phyloP scores from a whole-genome alignment of 139 green algal species.

The Chlorella ohadii region DNA sequence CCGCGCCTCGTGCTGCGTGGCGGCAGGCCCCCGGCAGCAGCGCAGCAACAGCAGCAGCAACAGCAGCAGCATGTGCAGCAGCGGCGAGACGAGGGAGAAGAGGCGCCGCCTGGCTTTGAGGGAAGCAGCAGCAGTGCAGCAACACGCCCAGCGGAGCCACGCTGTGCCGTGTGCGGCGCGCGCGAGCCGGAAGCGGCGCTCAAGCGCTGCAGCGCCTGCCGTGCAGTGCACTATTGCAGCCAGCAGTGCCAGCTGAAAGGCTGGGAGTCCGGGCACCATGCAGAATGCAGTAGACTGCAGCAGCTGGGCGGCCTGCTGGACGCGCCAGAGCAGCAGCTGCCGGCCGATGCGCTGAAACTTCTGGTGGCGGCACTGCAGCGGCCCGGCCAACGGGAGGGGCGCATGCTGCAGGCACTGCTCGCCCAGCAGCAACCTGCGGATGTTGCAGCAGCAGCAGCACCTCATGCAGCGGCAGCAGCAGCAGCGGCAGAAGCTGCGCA shows the following conservation, averaged over 20 bases:
- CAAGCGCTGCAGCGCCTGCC: slow-evolving; percentile 16
- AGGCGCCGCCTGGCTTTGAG: not conserved
- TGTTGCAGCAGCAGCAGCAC: not conserved
- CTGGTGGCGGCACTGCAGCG: not conserved
- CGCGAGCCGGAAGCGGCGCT: not conserved
- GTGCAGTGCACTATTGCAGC: not conserved
- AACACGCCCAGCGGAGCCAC: not conserved
- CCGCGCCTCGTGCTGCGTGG: not conserved
- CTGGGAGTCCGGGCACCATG: not conserved
- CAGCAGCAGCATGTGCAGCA: not conserved
- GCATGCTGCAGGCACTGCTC: slow-evolving; percentile 4
- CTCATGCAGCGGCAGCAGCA: not conserved
- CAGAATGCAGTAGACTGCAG: not conserved
- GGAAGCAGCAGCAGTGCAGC: not conserved
- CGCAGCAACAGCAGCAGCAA: not conserved
- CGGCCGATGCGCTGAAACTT: not conserved
- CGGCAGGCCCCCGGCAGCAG: not conserved
- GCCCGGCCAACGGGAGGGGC: not conserved
- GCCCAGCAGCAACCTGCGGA: not conserved
- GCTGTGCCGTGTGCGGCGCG: not conserved
- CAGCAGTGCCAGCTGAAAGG: slow-evolving; percentile 9
- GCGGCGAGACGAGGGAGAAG: not conserved
- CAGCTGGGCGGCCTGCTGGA: not conserved
- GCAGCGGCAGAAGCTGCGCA: not conserved
- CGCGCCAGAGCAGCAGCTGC: not conserved